phyloP scores from a whole-genome alignment of 148 eudicot genomes.

The Rhododendron simsii region DNA sequence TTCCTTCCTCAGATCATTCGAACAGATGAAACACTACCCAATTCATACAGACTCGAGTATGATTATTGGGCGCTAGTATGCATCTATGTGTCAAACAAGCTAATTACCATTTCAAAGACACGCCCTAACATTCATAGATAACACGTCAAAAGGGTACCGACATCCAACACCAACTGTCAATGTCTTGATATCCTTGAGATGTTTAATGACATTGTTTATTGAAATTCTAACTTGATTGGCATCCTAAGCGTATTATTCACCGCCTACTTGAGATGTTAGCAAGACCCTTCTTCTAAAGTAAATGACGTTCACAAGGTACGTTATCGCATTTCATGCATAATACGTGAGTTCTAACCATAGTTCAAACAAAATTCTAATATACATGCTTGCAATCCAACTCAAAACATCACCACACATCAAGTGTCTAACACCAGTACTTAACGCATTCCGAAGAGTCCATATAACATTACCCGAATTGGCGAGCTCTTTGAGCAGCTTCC shows the following conservation, averaged over 20 bases:
- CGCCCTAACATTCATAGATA: neutral
- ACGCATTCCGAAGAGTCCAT: neutral
- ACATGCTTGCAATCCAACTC: neutral
- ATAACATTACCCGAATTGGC: conserved; percentile 51
- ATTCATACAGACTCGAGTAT: neutral
- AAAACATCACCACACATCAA: neutral
- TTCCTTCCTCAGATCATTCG: neutral
- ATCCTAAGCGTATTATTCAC: neutral
- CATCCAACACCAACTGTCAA: neutral
- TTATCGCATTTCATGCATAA: neutral
- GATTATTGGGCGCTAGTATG: neutral
- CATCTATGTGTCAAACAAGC: neutral
- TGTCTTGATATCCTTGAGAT: neutral
- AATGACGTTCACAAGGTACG: neutral
- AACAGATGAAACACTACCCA: neutral
- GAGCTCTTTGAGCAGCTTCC: conserved; percentile 75
- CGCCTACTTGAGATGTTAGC: neutral
- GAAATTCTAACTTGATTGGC: neutral
- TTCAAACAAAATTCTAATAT: neutral
- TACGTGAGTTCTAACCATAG: neutral
- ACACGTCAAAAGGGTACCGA: neutral
- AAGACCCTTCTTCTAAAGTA: neutral
- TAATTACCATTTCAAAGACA: neutral
- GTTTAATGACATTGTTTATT: neutral
- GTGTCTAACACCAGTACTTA: neutral